Percentiles rank a stretch among this genome's conserved stretches.
Evolutionary conservation across 495 filamentous ascomycete genomes (phyloP).

Genomic region (Tuber umbilicatum): DNA sequence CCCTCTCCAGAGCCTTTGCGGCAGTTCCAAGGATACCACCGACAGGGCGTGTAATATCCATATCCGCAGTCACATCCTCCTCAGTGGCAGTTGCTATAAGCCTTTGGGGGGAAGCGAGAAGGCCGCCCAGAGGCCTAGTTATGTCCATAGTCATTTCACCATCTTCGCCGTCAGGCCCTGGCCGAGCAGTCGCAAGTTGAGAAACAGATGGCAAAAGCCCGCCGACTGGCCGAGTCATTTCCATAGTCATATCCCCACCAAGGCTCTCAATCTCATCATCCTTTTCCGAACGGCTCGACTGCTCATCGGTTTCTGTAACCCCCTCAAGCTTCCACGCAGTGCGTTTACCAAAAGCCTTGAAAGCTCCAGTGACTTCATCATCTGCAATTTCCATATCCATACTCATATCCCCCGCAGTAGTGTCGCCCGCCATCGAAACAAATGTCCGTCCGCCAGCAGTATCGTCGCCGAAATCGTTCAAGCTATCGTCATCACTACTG

Average conservation of each 20-base stretch:
- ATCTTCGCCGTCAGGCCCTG: constrained; percentile 54
- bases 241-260: constrained; percentile 26
- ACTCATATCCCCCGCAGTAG: constrained; percentile 45
- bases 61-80: constrained; percentile 41
- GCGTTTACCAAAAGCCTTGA: constrained; percentile 29
- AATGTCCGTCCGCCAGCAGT: constrained; percentile 63
- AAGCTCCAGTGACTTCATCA: constrained; percentile 26
- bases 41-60: constrained; percentile 54
- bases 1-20: constrained; percentile 18
- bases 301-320: constrained; percentile 14
- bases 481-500: constrained; percentile 50
- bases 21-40: constrained; percentile 49
- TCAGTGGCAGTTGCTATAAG: constrained; percentile 13
- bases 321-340: constrained; percentile 36
- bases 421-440: constrained; percentile 54
- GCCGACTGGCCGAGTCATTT: constrained; percentile 24
- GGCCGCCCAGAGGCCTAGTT: constrained; percentile 48
- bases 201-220: constrained; percentile 49
- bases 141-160: constrained; percentile 51
- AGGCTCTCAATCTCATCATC: constrained; percentile 1
- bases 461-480: constrained; percentile 64
- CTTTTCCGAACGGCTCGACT: background rate
- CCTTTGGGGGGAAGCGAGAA: constrained; percentile 38
- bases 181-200: constrained; percentile 48
- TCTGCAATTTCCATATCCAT: constrained; percentile 26